A percentile compares a stretch with the other conserved stretches of the same genome.
phyloP scores from a whole-genome alignment of 2,329 filamentous ascomycete genomes.

The Hymenotorrendiella dingleyae region DNA sequence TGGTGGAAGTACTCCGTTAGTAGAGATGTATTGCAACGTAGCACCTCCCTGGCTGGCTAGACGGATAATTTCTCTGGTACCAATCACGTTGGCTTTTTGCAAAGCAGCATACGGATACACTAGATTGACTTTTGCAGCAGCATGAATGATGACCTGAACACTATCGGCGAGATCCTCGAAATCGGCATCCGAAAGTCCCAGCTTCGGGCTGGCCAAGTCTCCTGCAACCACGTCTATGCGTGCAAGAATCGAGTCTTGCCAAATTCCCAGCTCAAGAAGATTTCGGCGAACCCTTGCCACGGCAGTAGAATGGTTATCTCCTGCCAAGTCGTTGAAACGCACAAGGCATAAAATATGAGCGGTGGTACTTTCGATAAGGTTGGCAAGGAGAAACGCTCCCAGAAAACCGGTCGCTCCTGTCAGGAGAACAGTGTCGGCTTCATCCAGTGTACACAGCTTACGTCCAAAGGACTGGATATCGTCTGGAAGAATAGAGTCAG shows the following conservation, averaged over 20 bases:
- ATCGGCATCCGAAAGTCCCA: slow-evolving; percentile 60
- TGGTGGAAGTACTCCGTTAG: slow-evolving; percentile 71
- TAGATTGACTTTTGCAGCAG: slow-evolving; percentile 72
- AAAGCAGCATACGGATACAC: slow-evolving; percentile 77
- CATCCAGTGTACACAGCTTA: slow-evolving; percentile 30
- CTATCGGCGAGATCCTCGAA: slow-evolving; percentile 61
- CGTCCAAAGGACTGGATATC: slow-evolving; percentile 56
- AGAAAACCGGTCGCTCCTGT: slow-evolving; percentile 88
- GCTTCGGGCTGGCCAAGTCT: slow-evolving; percentile 61
- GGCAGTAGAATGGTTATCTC: slow-evolving; percentile 58
- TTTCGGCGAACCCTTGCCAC: slow-evolving; percentile 70
- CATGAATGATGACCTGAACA: slow-evolving; percentile 70
- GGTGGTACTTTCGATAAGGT: slow-evolving; percentile 58
- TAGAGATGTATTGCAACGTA: slow-evolving; percentile 73
- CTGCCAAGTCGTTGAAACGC: slow-evolving; percentile 66
- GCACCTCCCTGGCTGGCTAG: slow-evolving; percentile 61
- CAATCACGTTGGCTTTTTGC: slow-evolving; percentile 68
- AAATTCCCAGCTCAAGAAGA: slow-evolving; percentile 70
- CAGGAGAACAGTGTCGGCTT: slow-evolving; percentile 59
- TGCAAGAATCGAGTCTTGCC: slow-evolving; percentile 72
- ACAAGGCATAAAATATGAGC: slow-evolving; percentile 59
- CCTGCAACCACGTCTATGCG: slow-evolving; percentile 71
- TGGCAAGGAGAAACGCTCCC: slow-evolving; percentile 70
- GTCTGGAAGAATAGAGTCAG: slow-evolving; percentile 60
- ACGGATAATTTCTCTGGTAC: slow-evolving; percentile 69